A percentile compares a stretch with the other conserved stretches of the same genome.
Evolutionary conservation across 768 basidiomycete species (phyloP).

Genomic region (Xanthoconium stramineum): DNA sequence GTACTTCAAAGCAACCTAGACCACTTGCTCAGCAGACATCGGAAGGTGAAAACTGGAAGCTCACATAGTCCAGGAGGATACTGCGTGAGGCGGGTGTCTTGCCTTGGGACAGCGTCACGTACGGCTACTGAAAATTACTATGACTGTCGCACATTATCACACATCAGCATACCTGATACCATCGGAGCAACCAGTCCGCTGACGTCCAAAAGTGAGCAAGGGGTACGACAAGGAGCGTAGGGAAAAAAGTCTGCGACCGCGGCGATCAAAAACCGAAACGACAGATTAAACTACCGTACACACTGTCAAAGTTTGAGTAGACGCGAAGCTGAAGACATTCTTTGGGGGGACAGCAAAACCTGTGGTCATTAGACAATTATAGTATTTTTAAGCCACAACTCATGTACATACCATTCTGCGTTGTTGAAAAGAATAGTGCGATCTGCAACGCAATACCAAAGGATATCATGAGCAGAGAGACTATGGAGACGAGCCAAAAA

Average conservation of each 20-base stretch:
- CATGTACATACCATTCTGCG: constrained; percentile 14
- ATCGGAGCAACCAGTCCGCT: constrained; percentile 52
- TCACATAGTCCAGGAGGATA: constrained; percentile 64
- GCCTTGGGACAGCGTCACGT: constrained; percentile 53
- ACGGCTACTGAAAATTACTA: constrained; percentile 46
- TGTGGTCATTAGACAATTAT: constrained; percentile 22
- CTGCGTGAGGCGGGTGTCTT: constrained; percentile 53
- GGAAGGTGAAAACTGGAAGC: constrained; percentile 14
- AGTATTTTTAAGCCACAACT: neutral
- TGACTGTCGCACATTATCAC: neutral
- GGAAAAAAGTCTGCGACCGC: constrained; percentile 52
- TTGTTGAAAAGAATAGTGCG: constrained; percentile 15
- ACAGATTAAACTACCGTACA: constrained; percentile 19
- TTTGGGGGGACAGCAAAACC: constrained; percentile 51
- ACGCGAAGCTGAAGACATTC: constrained; percentile 49
- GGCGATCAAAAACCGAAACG: neutral
- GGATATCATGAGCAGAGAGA: constrained; percentile 41
- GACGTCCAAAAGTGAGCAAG: constrained; percentile 47
- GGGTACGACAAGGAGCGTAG: constrained; percentile 50
- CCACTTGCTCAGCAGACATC: constrained; percentile 1
- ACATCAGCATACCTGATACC: constrained; percentile 49
- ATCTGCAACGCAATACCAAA: constrained; percentile 16
- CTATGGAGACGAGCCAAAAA: constrained; percentile 39
- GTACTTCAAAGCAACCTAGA: constrained; percentile 46
- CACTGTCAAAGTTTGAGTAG: constrained; percentile 44